These are phyloP conservation scores for Oryza officinalis DNA, from an alignment of 176 grass and related monocot genomes.

Conservation along the genomic window DNA sequence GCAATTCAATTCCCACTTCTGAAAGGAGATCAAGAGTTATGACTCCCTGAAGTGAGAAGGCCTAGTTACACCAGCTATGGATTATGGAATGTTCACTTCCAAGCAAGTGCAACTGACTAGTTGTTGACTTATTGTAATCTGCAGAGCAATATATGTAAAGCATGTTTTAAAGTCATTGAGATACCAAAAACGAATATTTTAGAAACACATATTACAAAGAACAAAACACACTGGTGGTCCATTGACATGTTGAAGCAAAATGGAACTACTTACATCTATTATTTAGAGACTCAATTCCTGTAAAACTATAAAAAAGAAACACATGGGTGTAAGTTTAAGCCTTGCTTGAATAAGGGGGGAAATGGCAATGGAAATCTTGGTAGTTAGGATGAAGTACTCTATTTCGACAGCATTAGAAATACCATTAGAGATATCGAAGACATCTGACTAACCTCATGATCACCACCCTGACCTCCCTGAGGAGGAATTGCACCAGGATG, in stretches of 20 bases:
- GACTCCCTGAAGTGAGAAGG: neutral
- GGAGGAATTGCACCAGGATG: slow-evolving; percentile 92
- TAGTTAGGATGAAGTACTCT: neutral
- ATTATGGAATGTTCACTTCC: neutral
- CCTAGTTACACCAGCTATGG: neutral
- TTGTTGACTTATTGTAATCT: neutral
- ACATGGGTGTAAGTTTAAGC: neutral
- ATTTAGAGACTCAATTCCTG: neutral
- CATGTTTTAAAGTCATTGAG: neutral
- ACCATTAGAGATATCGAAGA: neutral
- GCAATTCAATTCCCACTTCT: neutral
- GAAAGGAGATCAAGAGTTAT: neutral
- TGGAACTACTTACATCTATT: neutral
- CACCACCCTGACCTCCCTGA: slow-evolving; percentile 89
- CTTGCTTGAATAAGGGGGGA: neutral
- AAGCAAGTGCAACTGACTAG: neutral
- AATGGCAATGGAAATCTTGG: neutral
- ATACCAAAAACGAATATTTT: neutral
- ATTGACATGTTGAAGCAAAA: slow-evolving; percentile 9
- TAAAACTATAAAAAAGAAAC: neutral
- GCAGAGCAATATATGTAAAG: neutral
- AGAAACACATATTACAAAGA: slow-evolving; percentile 13
- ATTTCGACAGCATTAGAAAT: slow-evolving; percentile 4
- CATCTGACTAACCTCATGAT: slow-evolving; percentile 76
- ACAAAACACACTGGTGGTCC: neutral